Percentiles rank a stretch among this genome's conserved stretches.
Evolutionary conservation across 345 rosid genomes (phyloP).

Genomic region (Eucalyptus sideroxylon): DNA sequence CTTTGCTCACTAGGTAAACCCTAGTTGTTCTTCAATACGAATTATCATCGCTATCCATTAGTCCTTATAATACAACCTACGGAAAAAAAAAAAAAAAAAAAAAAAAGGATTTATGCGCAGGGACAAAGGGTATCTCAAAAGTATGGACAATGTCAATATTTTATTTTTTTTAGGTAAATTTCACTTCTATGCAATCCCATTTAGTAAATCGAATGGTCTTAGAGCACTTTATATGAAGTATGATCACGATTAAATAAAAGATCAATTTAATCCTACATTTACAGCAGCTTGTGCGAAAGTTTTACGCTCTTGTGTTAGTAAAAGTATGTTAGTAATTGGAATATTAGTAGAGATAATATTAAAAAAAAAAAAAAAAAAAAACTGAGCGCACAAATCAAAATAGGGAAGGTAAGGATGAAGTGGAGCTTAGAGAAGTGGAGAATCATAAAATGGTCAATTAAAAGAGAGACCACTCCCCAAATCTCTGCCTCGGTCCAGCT

Average conservation of each 20-base stretch:
- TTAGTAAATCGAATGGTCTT: not conserved
- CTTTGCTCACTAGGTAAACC: not conserved
- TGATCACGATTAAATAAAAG: not conserved
- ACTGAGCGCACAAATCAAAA: not conserved
- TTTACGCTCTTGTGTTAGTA: not conserved
- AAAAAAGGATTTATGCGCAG: too few species aligned
- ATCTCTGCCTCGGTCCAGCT: not conserved
- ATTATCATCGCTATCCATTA: not conserved
- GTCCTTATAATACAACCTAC: not conserved
- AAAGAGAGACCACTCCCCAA: not conserved
- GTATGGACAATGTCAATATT: not conserved
- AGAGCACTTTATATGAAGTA: not conserved
- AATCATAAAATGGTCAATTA: not conserved
- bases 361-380: rapidly evolving
- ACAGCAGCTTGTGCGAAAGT: not conserved
- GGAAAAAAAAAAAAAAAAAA: too few species aligned
- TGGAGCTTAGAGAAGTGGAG: not conserved
- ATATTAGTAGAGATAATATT: not conserved
- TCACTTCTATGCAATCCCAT: not conserved
- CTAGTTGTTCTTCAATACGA: not conserved
- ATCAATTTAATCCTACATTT: rapidly evolving
- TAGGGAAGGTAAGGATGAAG: not conserved
- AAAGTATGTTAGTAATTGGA: not conserved
- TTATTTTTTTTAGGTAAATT: too few species aligned
- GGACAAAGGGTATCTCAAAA: not conserved